A percentile compares a stretch with the other conserved stretches of the same genome.
phyloP scores from a whole-genome alignment of 2,329 filamentous ascomycete species.

The Apiospora koreana region DNA sequence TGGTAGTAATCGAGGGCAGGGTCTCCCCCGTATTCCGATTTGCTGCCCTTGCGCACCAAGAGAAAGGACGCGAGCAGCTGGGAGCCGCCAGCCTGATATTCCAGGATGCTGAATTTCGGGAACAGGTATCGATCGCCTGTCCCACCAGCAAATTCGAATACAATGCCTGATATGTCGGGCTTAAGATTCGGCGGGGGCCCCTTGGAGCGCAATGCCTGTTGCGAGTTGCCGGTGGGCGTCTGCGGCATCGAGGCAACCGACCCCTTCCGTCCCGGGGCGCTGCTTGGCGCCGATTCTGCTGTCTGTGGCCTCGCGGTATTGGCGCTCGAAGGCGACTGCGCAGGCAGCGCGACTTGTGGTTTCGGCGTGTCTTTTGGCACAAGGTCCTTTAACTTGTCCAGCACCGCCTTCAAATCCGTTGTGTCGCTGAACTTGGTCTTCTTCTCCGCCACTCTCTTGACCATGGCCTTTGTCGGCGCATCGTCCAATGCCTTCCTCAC shows the following conservation, averaged over 20 bases:
- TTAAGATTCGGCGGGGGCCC: conserved; percentile 55
- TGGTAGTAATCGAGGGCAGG: conserved; percentile 73
- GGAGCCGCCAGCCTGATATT: conserved; percentile 60
- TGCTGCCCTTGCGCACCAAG: conserved; percentile 71
- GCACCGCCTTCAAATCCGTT: conserved; percentile 52
- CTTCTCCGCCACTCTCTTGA: conserved; percentile 54
- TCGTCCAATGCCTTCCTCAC: conserved; percentile 61
- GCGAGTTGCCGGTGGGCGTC: conserved; percentile 29
- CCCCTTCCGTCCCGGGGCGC: conserved; percentile 30
- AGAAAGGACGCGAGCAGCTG: conserved; percentile 75
- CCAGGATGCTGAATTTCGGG: conserved; percentile 75
- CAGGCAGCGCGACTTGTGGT: background rate
- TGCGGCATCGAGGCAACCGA: conserved; percentile 22
- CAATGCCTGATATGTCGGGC: conserved; percentile 65
- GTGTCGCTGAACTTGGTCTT: conserved; percentile 54
- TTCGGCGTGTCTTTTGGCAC: conserved; percentile 39
- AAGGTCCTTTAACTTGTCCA: conserved; percentile 49
- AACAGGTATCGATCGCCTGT: conserved; percentile 77
- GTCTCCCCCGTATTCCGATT: conserved; percentile 65
- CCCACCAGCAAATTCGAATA: conserved; percentile 68
- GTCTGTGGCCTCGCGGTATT: conserved; percentile 8
- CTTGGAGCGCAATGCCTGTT: conserved; percentile 61
- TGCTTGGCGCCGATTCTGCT: conserved; percentile 31
- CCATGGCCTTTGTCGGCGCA: conserved; percentile 47
- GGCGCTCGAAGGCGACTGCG: background rate